Conservation (phyloP, 164 flowering plant genomes). For the Vitis rupestris region DNA sequence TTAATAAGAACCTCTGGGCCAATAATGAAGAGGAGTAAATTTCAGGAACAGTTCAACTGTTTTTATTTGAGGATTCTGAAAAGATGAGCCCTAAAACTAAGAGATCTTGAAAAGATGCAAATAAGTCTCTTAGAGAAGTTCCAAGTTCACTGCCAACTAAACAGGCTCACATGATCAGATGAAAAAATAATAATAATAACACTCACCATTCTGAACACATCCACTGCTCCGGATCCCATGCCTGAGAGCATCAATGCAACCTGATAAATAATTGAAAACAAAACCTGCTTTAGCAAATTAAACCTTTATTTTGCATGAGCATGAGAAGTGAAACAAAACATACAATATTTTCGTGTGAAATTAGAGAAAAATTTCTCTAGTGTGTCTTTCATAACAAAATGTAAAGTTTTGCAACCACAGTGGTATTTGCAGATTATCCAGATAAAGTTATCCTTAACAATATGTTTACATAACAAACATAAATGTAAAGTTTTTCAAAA, state of each 20-base stretch:
- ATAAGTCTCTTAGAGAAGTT: too few relatives aligned
- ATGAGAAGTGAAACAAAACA: background rate
- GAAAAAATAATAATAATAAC: background rate
- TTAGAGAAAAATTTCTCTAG: background rate
- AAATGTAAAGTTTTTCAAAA: too few relatives aligned
- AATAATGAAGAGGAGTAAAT: background rate
- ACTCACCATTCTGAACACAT: constrained; percentile 56
- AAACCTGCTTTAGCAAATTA: background rate
- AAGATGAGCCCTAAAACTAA: background rate
- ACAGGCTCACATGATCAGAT: background rate
- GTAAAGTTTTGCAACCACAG: too few relatives aligned
- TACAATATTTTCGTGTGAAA: background rate
- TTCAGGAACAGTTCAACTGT: background rate
- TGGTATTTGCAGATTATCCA: too few relatives aligned
- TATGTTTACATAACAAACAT: too few relatives aligned
- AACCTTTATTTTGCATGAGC: background rate
- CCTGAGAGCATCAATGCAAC: constrained; percentile 76
- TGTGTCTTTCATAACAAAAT: background rate
- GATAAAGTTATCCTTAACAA: too few relatives aligned
- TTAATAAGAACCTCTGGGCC: background rate
- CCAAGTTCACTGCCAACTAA: background rate
- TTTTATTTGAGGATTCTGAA: background rate
- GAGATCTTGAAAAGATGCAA: too few relatives aligned
- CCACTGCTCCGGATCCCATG: constrained; percentile 52
- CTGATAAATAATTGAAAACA: constrained; percentile 29